Evolutionary conservation across 305 asterid species (phyloP).

Genomic region (Solanum hybrid): DNA sequence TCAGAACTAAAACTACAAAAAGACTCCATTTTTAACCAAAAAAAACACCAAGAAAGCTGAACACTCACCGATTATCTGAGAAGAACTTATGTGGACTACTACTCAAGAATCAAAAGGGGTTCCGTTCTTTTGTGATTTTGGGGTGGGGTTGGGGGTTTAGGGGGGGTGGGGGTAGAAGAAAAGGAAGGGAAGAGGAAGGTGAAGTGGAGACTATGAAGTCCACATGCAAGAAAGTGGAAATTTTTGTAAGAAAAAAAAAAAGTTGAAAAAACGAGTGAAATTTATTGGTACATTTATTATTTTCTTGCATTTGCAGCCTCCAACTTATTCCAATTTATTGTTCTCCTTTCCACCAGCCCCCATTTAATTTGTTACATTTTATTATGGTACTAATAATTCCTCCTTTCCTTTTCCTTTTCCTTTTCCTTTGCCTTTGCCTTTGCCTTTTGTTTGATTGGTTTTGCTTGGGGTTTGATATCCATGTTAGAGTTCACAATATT

Average conservation of each 20-base stretch:
- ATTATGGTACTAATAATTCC: background rate
- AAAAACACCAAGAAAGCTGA: background rate
- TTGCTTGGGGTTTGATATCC: background rate
- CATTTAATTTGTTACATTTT: background rate
- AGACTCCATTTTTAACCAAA: background rate
- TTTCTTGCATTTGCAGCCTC: slow-evolving; percentile 13
- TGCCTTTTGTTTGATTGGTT: background rate
- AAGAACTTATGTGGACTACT: slow-evolving; percentile 12
- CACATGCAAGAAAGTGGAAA: slow-evolving; percentile 34
- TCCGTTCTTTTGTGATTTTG: background rate
- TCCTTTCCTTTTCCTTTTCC: background rate
- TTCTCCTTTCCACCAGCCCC: slow-evolving; percentile 6
- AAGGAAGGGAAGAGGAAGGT: slow-evolving; percentile 15
- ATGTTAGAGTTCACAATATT: background rate
- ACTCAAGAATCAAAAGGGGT: slow-evolving; percentile 24
- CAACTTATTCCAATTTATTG: slow-evolving; percentile 13
- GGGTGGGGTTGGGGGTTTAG: background rate
- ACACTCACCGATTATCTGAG: slow-evolving; percentile 16
- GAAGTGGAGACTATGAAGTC: slow-evolving; percentile 21
- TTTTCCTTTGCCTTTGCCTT: background rate
- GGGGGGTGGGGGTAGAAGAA: background rate
- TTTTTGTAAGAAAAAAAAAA: background rate
- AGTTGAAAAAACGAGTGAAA: slow-evolving; percentile 43
- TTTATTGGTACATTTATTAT: slow-evolving; percentile 32
- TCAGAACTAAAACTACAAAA: background rate